Conservation (phyloP, 208 protist genomes). For the Leptomonas seymouri region DNA sequence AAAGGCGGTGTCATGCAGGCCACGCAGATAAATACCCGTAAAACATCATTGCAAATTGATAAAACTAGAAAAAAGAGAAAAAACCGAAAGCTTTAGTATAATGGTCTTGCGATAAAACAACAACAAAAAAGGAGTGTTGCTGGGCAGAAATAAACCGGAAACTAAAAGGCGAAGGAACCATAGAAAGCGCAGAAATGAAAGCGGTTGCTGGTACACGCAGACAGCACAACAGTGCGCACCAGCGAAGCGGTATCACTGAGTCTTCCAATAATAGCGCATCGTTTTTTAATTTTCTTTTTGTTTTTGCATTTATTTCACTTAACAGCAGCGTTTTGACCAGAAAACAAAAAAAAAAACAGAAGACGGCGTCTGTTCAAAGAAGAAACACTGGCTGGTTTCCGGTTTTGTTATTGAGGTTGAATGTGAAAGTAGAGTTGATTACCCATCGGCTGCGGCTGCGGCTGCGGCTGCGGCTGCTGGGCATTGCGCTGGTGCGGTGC, state of each 20-base stretch:
- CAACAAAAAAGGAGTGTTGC: neutral
- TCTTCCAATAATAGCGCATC: neutral
- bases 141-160: neutral
- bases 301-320: neutral
- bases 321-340: no score
- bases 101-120: neutral
- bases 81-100: neutral
- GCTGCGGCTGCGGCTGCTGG: constrained; percentile 8
- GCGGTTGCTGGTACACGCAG: no score
- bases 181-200: no score
- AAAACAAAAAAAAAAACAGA: neutral
- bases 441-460: constrained; percentile 9
- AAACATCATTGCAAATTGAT: neutral
- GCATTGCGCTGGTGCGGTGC: constrained; percentile 3
- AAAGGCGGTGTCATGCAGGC: constrained; percentile 2
- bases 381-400: no score
- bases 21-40: constrained; percentile 4
- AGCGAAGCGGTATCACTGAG: no score
- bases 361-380: no score
- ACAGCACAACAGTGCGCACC: no score
- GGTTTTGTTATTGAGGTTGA: constrained; percentile 8
- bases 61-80: constrained; percentile 7
- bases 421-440: constrained; percentile 31
- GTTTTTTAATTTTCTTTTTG: neutral
- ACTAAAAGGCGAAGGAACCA: neutral